Evolutionary conservation across 176 grass and related monocot genomes (phyloP), one percentile per base, ranked within the genome.

Genomic region (Aegilops umbellulata): DNA sequence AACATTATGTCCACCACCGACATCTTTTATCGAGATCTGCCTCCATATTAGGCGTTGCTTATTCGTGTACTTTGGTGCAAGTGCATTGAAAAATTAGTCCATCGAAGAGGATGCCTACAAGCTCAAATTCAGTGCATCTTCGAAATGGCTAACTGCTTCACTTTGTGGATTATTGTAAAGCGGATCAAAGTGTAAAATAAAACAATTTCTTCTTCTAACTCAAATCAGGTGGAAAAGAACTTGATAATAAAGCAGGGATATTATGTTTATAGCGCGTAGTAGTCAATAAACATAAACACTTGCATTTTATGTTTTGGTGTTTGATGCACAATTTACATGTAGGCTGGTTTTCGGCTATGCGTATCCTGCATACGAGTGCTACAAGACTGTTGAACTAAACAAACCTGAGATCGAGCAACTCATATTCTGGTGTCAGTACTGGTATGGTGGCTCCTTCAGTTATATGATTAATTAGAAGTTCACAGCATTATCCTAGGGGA

Each of bases 341-440:
- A 99, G 97, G 67, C 85, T 99, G 89, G 82, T 85, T 38, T 87
- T 99, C 69, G 97, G 97, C 78, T 99, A 99, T 81, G 97, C 94
- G 47, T 99, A 99, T 81, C 97, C 97, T 22, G 97, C 97, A 20
- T 99, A 99, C 81, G 97, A 99, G 88, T 99, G 97, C 85, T 99
- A 97, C 86, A 99, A 99, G 84, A 94, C 97, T n/a, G 94, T 99
- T 78, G 97, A 99, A 81, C 92, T 99, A 87, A 99, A 96, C 72
- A 99, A 90, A 82, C 94, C 97, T 30, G 94, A 97, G 85, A 99
- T 99, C 20, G 97, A 93, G 72, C 92, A 94, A 80, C 94, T 99
- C 63, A 88, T 96, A 84, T 99, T 99, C 85, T 99, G 97, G 97
- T 99, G 97, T 80, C 94, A 99, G 79, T 96, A 99, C 77, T 99